phyloP scores from a whole-genome alignment of 148 eudicot genomes.

The Mesembryanthemum crystallinum region DNA sequence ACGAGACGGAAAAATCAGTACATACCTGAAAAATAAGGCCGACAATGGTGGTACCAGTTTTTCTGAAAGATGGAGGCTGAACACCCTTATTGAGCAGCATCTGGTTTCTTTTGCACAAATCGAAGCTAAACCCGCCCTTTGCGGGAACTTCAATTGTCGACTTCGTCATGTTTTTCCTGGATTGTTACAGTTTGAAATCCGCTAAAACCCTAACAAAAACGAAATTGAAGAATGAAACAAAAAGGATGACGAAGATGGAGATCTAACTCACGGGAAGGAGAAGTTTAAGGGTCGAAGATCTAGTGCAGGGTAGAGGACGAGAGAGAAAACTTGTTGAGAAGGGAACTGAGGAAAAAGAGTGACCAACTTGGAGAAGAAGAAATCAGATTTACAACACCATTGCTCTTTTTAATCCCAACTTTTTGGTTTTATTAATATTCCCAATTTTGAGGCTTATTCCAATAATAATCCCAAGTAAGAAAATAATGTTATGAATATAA shows the following conservation, averaged over 20 bases:
- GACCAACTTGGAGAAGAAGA: slow-evolving; percentile 27
- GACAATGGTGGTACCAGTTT: slow-evolving; percentile 85
- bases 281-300: neutral
- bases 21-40: slow-evolving; percentile 68
- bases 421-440: no score
- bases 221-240: neutral
- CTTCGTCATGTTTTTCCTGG: slow-evolving; percentile 39
- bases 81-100: slow-evolving; percentile 66
- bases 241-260: neutral
- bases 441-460: no score
- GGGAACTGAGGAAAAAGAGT: neutral
- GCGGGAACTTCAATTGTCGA: slow-evolving; percentile 44
- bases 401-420: no score
- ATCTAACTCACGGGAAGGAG: neutral
- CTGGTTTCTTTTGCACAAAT: slow-evolving; percentile 66
- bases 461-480: no score
- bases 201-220: slow-evolving; percentile 19
- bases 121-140: slow-evolving; percentile 73
- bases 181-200: neutral
- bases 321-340: neutral
- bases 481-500: no score
- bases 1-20: neutral
- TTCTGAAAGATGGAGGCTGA: slow-evolving; percentile 47
- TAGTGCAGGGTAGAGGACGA: neutral
- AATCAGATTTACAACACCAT: slow-evolving; percentile 23